Evolutionary conservation across 2,329 filamentous ascomycete genomes (phyloP), one percentile per base, ranked within the genome.

Genomic region (Epichloe elymi): DNA sequence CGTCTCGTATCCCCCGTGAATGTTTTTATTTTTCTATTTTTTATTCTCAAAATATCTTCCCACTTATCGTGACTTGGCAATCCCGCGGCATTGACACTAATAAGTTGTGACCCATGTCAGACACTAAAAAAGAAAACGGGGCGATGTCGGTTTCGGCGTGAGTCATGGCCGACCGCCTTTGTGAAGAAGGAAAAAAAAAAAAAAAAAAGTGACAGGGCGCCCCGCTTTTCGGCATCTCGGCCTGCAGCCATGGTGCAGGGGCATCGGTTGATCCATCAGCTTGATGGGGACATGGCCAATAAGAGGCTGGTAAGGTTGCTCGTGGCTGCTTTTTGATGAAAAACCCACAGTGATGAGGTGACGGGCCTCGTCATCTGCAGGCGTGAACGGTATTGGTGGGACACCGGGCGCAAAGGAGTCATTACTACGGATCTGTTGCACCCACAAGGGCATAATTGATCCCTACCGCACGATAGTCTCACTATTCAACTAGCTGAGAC

Each of bases 211-310:
- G 57, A 58, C 52, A 49, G 46, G 30, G 50, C 38, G 48, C 53
- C 54, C 56, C 54, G 36, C 33, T 53, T 53, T 60, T 59, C 59
- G 52, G 26, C 26, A 10, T 30, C 26, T 30, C 26, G 7, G 26
- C 39, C 48, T 38, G 30, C 5, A 26, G 33, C 40, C 40, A 14
- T 26, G 30, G 30, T 30, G 30, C 30, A 30, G 30, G 30, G 30
- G 38, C 38, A 17, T 14, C 6, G 17, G 14, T 37, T 43, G 26
- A 49, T 49, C 42, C 47, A 49, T 49, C 47, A 49, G 39, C 38
- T 33, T 41, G 30, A 30, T 11, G 30, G 30, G 10, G 8, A 30
- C 30, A 30, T 30, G 30, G 10, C 30, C 30, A 30, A 30, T 30
- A 10, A 30, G 30, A 30, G 30, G 26, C 10, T 30, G 26, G 26